phyloP scores from a whole-genome alignment of 148 eudicot species.

The Oxyria digyna region DNA sequence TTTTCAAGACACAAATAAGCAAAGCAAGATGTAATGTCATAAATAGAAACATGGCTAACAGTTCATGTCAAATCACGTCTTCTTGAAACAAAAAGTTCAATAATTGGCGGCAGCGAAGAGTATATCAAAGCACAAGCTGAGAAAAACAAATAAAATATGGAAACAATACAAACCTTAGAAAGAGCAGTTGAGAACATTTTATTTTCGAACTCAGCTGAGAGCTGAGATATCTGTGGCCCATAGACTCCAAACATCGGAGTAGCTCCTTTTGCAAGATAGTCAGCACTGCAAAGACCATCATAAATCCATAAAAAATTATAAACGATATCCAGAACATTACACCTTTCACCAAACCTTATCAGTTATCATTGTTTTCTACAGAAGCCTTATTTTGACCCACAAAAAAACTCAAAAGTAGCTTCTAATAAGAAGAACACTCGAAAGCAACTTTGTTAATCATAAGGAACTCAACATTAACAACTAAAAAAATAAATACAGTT shows the following conservation, averaged over 20 bases:
- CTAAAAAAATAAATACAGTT: background rate
- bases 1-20: background rate
- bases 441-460: background rate
- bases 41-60: background rate
- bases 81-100: background rate
- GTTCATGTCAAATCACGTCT: background rate
- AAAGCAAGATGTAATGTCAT: background rate
- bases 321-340: background rate
- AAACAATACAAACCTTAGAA: constrained; percentile 20
- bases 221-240: constrained; percentile 4
- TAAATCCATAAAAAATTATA: background rate
- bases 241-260: background rate
- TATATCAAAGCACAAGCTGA: background rate
- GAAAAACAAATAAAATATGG: background rate
- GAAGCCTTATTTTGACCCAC: background rate
- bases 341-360: background rate
- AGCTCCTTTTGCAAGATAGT: constrained; percentile 10
- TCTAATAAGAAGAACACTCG: background rate
- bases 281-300: constrained; percentile 18
- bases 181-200: constrained; percentile 17
- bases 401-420: background rate
- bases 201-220: constrained; percentile 17
- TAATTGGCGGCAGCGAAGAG: background rate
- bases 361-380: background rate
- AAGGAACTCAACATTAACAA: background rate